These are phyloP conservation scores for Syncephalastrum monosporum DNA, from an alignment of 371 early-diverging fungal genomes.

Conservation along the genomic window DNA sequence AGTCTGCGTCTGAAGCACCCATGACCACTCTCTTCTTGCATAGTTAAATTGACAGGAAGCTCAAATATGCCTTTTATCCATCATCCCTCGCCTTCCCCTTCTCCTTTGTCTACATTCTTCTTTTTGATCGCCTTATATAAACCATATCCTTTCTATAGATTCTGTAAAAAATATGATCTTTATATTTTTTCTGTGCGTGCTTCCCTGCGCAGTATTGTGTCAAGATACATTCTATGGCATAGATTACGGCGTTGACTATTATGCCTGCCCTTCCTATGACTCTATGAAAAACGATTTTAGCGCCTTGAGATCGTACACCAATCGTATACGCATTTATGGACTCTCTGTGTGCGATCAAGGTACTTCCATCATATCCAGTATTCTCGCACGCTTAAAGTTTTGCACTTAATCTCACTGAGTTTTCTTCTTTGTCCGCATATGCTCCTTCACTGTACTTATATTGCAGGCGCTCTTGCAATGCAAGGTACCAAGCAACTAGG, in stretches of 20 bases:
- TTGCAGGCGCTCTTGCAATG: constrained; percentile 31
- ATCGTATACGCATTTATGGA: constrained; percentile 52
- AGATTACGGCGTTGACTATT: constrained; percentile 54
- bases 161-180: too few relatives aligned
- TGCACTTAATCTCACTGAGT: not conserved
- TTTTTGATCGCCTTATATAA: too few relatives aligned
- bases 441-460: too few relatives aligned
- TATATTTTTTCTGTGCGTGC: too few relatives aligned
- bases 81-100: too few relatives aligned
- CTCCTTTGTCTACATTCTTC: too few relatives aligned
- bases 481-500: constrained; percentile 53
- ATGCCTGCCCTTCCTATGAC: constrained; percentile 50
- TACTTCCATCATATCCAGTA: constrained; percentile 12
- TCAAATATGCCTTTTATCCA: too few relatives aligned
- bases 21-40: too few relatives aligned
- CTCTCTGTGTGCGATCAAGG: constrained; percentile 55
- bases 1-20: too few relatives aligned
- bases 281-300: constrained; percentile 44
- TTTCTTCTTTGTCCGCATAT: not conserved
- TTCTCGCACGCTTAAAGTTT: not conserved
- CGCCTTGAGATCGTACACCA: constrained; percentile 44
- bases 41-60: too few relatives aligned
- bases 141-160: too few relatives aligned
- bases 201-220: too few relatives aligned
- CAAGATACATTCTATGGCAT: constrained; percentile 41